These are phyloP conservation scores for Omphalotus guepiniiformis DNA, from an alignment of 768 basidiomycete genomes.

Conservation along the genomic window DNA sequence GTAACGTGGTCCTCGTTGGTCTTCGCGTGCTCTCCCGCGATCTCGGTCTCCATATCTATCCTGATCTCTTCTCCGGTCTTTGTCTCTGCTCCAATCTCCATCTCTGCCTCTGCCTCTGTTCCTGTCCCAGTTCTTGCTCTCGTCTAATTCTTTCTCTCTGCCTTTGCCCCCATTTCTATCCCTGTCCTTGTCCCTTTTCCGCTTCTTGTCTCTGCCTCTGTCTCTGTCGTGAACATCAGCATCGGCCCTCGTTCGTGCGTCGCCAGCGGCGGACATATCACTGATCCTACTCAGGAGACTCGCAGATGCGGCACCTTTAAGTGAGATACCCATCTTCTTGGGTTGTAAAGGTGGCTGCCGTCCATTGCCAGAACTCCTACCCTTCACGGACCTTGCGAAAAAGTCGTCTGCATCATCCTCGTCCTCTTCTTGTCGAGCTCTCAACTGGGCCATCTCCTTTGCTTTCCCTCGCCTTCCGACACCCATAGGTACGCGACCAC, in stretches of 20 bases:
- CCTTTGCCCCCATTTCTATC: conserved; percentile 17
- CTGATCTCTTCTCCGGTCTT: conserved; percentile 19
- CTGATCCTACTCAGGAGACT: conserved; percentile 2
- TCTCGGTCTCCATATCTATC: conserved; percentile 14
- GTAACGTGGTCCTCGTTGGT: conserved; percentile 21
- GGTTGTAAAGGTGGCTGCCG: conserved; percentile 6
- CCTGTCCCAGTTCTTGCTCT: conserved; percentile 11
- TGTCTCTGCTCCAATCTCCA: conserved; percentile 12
- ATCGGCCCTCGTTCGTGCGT: conserved; percentile 1
- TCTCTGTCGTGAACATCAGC: conserved; percentile 12
- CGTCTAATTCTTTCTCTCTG: conserved; percentile 17
- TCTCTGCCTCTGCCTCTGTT: conserved; percentile 9
- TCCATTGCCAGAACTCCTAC: background rate
- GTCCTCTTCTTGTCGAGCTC: conserved; percentile 39
- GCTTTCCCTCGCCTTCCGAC: conserved; percentile 64
- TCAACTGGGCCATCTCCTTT: conserved; percentile 55
- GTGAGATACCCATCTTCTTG: conserved; percentile 24
- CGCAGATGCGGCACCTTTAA: background rate
- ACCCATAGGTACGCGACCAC: conserved; percentile 41
- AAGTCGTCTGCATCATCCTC: conserved; percentile 72
- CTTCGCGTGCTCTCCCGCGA: conserved; percentile 14
- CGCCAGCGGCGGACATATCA: background rate
- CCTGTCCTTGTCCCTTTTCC: conserved; percentile 9
- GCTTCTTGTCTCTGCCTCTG: background rate
- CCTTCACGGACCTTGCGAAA: conserved; percentile 12